Evolutionary conservation across 2,329 filamentous ascomycete species (phyloP).

Genomic region (Microdochium nivale): DNA sequence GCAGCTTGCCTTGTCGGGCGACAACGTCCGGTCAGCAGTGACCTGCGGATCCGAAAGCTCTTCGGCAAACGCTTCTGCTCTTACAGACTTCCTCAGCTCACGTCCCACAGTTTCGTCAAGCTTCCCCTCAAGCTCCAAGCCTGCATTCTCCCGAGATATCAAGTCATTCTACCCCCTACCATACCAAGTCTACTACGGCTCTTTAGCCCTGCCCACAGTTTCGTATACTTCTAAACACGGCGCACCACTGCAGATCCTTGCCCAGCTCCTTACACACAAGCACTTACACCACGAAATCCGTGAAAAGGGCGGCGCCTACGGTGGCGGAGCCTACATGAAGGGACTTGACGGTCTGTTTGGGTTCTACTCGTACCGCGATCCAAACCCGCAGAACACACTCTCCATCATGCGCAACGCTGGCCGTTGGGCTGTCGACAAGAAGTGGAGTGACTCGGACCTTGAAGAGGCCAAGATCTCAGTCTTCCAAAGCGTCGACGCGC

Average conservation of each 20-base stretch:
- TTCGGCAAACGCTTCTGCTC: constrained; percentile 57
- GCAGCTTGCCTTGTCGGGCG: constrained; percentile 61
- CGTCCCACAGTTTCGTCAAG: constrained; percentile 38
- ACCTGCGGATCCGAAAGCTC: constrained; percentile 76
- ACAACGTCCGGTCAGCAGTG: constrained; percentile 67
- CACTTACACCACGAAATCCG: constrained; percentile 95
- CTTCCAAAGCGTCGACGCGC: constrained; percentile 88
- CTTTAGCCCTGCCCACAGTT: constrained; percentile 70
- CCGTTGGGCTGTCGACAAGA: constrained; percentile 69
- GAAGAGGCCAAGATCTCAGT: constrained; percentile 95
- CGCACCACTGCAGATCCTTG: constrained; percentile 77
- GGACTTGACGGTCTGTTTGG: constrained; percentile 79
- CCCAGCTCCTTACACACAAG: constrained; percentile 91
- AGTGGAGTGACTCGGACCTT: constrained; percentile 76
- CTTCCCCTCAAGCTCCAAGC: constrained; percentile 24
- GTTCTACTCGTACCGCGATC: constrained; percentile 95
- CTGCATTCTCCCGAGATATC: constrained; percentile 34
- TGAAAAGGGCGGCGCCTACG: constrained; percentile 95
- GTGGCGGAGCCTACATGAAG: constrained; percentile 77
- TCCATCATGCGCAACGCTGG: constrained; percentile 78
- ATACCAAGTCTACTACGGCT: constrained; percentile 95
- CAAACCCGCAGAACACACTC: constrained; percentile 84
- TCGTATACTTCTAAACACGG: constrained; percentile 70
- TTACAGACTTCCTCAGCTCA: constrained; percentile 61
- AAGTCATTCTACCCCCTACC: constrained; percentile 91